Conservation (phyloP, 2,329 filamentous ascomycete genomes). For the Neoarthrinium moseri region DNA sequence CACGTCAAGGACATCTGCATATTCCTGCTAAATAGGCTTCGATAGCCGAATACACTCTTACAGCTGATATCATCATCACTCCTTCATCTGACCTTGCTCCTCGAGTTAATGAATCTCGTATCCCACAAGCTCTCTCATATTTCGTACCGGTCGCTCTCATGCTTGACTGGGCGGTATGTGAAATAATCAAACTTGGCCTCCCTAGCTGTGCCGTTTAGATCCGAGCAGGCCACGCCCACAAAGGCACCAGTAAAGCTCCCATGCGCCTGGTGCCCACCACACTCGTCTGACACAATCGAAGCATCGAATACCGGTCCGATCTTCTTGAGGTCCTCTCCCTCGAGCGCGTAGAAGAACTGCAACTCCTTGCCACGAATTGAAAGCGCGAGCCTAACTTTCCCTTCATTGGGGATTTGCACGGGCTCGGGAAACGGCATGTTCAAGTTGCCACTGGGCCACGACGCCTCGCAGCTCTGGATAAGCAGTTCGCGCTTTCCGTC, state of each 20-base stretch:
- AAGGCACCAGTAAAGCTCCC: slow-evolving; percentile 65
- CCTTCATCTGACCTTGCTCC: too few relatives aligned
- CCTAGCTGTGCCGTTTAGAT: slow-evolving; percentile 49
- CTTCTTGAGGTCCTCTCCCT: slow-evolving; percentile 40
- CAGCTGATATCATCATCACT: too few relatives aligned
- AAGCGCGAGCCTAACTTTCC: slow-evolving; percentile 52
- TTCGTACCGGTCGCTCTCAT: slow-evolving; percentile 50
- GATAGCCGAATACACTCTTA: too few relatives aligned
- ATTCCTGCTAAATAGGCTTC: too few relatives aligned
- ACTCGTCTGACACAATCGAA: slow-evolving; percentile 61
- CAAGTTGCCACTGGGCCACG: slow-evolving; percentile 52
- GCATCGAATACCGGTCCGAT: slow-evolving; percentile 59
- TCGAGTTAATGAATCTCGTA: too few relatives aligned
- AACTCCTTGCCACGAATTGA: slow-evolving; percentile 49
- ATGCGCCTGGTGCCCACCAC: slow-evolving; percentile 58
- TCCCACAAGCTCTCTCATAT: too few relatives aligned
- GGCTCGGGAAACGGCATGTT: slow-evolving; percentile 38
- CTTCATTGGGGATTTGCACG: slow-evolving; percentile 50
- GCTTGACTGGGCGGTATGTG: slow-evolving; percentile 45
- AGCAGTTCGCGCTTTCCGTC: slow-evolving; percentile 58
- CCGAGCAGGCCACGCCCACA: slow-evolving; percentile 55
- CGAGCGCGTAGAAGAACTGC: slow-evolving; percentile 57
- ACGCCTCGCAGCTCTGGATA: slow-evolving; percentile 55
- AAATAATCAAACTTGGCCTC: slow-evolving; percentile 52
- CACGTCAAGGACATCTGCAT: too few relatives aligned